A percentile compares a stretch with the other conserved stretches of the same genome.
Conservation (phyloP, 2,329 filamentous ascomycete species). For the Ceratocystis lukuohia region DNA sequence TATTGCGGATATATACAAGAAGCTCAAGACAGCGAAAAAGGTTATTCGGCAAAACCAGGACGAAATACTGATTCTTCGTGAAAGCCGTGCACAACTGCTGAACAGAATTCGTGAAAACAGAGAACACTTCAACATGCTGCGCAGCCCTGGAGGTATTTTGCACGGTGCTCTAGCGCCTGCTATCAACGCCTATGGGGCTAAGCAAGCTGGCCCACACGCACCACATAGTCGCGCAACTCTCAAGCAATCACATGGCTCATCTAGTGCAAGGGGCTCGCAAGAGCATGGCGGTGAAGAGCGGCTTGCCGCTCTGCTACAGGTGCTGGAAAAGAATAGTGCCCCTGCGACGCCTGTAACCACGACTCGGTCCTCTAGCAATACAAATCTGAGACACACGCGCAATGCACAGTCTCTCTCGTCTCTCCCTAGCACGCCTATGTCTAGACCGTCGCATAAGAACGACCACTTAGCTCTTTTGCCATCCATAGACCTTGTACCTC, state of each 20-base stretch:
- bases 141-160: conserved; percentile 58
- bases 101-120: conserved; percentile 80
- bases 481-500: conserved; percentile 48
- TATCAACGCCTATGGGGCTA: conserved; percentile 17
- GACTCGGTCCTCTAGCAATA: conserved; percentile 26
- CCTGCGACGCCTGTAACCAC: conserved; percentile 51
- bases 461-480: conserved; percentile 44
- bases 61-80: conserved; percentile 53
- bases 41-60: conserved; percentile 67
- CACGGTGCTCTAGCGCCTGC: conserved; percentile 49
- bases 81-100: conserved; percentile 65
- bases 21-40: conserved; percentile 61
- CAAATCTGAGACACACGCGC: conserved; percentile 48
- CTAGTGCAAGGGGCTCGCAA: conserved; percentile 1
- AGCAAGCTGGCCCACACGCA: conserved; percentile 25
- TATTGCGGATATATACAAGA: conserved; percentile 48
- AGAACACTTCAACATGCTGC: conserved; percentile 68
- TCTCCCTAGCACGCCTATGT: conserved; percentile 52
- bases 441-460: conserved; percentile 39
- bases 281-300: conserved; percentile 38
- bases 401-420: conserved; percentile 76
- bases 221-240: conserved; percentile 29
- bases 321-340: conserved; percentile 57
- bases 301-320: conserved; percentile 69
- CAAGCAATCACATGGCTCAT: conserved; percentile 30